Evolutionary conservation across 2,329 filamentous ascomycete species (phyloP).

Genomic region (Acrocalymma vagum): DNA sequence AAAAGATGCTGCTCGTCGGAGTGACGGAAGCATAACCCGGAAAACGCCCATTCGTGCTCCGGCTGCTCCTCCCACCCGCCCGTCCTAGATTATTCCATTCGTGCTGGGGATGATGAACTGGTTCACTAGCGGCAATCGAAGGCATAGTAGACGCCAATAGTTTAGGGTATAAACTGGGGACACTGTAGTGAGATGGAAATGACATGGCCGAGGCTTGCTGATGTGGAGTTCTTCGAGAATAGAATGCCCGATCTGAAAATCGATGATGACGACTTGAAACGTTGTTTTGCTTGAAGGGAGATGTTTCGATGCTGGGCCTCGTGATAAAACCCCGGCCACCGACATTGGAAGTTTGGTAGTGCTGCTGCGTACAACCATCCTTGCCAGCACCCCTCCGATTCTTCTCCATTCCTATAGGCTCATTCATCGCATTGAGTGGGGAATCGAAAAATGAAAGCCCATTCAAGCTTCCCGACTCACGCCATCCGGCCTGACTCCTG

Average conservation of each 20-base stretch:
- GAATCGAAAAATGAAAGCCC: slow-evolving; percentile 46
- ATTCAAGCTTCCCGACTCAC: slow-evolving; percentile 38
- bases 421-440: slow-evolving; percentile 30
- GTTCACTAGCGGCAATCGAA: slow-evolving; percentile 17
- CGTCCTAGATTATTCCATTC: slow-evolving; percentile 26
- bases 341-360: slow-evolving; percentile 15
- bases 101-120: slow-evolving; percentile 17
- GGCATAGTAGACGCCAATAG: slow-evolving; percentile 26
- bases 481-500: slow-evolving; percentile 17
- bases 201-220: slow-evolving; percentile 10
- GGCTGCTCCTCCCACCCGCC: slow-evolving; percentile 36
- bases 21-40: slow-evolving; percentile 3
- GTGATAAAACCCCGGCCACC: slow-evolving; percentile 22
- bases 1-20: slow-evolving; percentile 12
- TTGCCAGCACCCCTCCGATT: too few relatives aligned
- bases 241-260: slow-evolving; percentile 6
- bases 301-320: slow-evolving; percentile 12
- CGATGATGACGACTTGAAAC: slow-evolving; percentile 14
- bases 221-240: slow-evolving; percentile 8
- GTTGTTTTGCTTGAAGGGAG: slow-evolving; percentile 11
- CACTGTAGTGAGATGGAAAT: slow-evolving; percentile 11
- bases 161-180: slow-evolving; percentile 13
- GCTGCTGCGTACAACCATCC: too few relatives aligned
- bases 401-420: too few relatives aligned
- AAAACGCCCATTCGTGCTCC: slow-evolving; percentile 6